phyloP scores from a whole-genome alignment of 2,329 filamentous ascomycete genomes.

The Fusarium sp. region DNA sequence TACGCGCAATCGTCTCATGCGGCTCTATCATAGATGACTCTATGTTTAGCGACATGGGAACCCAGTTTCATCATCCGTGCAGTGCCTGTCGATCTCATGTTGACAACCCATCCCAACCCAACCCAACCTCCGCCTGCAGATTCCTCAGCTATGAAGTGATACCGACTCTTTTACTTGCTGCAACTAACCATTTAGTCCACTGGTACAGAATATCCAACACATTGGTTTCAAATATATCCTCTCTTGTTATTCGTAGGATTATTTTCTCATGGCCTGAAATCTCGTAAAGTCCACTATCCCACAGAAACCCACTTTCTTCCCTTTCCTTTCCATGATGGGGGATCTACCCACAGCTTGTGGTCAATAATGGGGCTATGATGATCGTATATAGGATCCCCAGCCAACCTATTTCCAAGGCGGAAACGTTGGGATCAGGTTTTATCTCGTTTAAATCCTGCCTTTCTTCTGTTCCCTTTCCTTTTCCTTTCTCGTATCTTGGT shows the following conservation, averaged over 20 bases:
- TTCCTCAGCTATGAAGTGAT: not conserved
- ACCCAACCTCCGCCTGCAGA: not conserved
- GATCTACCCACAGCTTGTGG: slow-evolving; percentile 2
- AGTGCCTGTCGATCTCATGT: slow-evolving; percentile 25
- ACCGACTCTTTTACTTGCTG: not conserved
- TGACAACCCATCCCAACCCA: not conserved
- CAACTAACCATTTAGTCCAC: not conserved
- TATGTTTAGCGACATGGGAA: slow-evolving; percentile 22
- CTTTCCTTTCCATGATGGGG: slow-evolving; percentile 6
- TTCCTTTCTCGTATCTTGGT: not conserved
- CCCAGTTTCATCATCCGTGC: not conserved
- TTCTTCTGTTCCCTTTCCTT: not conserved
- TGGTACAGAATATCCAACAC: not conserved
- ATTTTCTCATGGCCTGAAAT: not conserved
- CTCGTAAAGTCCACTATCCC: slow-evolving; percentile 18
- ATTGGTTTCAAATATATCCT: not conserved
- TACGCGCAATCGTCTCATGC: slow-evolving; percentile 22
- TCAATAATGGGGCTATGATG: slow-evolving; percentile 10
- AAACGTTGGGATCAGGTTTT: not conserved
- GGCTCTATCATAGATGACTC: slow-evolving; percentile 17
- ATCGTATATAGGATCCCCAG: slow-evolving; percentile 25
- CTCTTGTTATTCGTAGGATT: not conserved
- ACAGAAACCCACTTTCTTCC: slow-evolving; percentile 16
- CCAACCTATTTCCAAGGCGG: not conserved
- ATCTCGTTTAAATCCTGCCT: not conserved